These are phyloP conservation scores for Trichophyton equinum DNA, from an alignment of 2,329 filamentous ascomycete species.

Conservation along the genomic window DNA sequence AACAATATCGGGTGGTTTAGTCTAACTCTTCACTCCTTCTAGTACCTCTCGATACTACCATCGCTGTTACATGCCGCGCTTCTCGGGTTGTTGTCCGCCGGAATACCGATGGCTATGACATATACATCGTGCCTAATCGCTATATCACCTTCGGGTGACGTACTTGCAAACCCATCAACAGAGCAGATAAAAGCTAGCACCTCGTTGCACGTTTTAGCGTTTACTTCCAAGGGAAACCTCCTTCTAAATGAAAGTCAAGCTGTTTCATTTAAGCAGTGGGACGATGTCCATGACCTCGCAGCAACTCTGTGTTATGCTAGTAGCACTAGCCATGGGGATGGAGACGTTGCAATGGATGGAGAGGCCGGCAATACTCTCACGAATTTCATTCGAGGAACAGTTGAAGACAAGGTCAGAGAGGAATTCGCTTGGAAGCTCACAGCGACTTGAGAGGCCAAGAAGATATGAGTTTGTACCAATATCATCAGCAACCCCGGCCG, in stretches of 20 bases:
- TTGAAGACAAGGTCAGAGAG: constrained; percentile 43
- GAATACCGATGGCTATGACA: constrained; percentile 65
- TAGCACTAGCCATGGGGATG: constrained; percentile 43
- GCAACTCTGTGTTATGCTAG: constrained; percentile 51
- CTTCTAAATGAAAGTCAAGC: constrained; percentile 69
- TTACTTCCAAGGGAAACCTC: constrained; percentile 60
- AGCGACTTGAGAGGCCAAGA: constrained; percentile 19
- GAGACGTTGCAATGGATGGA: constrained; percentile 29
- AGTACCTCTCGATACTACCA: constrained; percentile 72
- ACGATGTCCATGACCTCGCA: constrained; percentile 53
- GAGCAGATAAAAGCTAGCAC: constrained; percentile 49
- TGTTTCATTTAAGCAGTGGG: constrained; percentile 65
- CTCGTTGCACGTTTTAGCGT: constrained; percentile 73
- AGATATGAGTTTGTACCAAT: neutral
- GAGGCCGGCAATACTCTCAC: constrained; percentile 33
- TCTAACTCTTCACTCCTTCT: neutral
- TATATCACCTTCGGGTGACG: constrained; percentile 33
- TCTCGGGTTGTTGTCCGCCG: constrained; percentile 66
- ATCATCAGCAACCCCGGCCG: neutral
- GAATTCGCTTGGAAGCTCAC: constrained; percentile 30
- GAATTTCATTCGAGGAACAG: constrained; percentile 48
- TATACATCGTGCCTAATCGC: constrained; percentile 54
- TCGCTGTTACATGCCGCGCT: constrained; percentile 69
- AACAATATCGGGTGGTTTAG: neutral
- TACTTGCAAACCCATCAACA: constrained; percentile 50